Evolutionary conservation across 495 filamentous ascomycete genomes (phyloP).

Genomic region (Trichoderma parareesei): DNA sequence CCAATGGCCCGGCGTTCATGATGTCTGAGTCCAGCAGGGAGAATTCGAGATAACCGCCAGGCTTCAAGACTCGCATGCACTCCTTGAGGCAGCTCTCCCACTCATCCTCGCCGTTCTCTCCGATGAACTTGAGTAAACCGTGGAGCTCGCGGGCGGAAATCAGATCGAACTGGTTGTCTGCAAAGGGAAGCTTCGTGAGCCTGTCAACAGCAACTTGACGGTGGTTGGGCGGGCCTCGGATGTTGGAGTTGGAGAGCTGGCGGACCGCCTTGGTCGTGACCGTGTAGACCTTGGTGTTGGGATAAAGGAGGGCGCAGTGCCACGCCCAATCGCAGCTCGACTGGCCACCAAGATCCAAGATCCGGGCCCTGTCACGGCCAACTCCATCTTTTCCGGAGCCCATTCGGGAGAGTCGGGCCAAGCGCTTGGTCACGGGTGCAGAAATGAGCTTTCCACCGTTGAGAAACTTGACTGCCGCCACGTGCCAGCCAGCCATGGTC

Average conservation of each 20-base stretch:
- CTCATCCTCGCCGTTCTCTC: constrained; percentile 61
- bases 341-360: constrained; percentile 85
- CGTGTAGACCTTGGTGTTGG: constrained; percentile 77
- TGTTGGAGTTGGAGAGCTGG: constrained; percentile 57
- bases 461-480: constrained; percentile 66
- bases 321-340: constrained; percentile 89
- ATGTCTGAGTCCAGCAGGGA: constrained; percentile 81
- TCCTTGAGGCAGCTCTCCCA: constrained; percentile 80
- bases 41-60: constrained; percentile 88
- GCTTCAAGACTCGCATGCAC: constrained; percentile 84
- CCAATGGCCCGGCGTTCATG: constrained; percentile 69
- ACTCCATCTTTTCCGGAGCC: constrained; percentile 32
- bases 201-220: constrained; percentile 64
- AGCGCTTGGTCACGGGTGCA: constrained; percentile 58
- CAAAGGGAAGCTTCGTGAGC: constrained; percentile 78
- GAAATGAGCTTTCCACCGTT: constrained; percentile 75
- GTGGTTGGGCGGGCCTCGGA: constrained; percentile 82
- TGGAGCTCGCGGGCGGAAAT: constrained; percentile 87
- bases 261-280: constrained; percentile 59
- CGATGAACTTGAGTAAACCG: constrained; percentile 63
- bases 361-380: constrained; percentile 47
- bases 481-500: constrained; percentile 65
- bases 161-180: constrained; percentile 80
- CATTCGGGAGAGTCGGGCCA: constrained; percentile 43
- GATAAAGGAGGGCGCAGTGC: constrained; percentile 78